These are phyloP conservation scores for Hypsizygus marmoreus DNA, from an alignment of 768 basidiomycete genomes.

Conservation along the genomic window DNA sequence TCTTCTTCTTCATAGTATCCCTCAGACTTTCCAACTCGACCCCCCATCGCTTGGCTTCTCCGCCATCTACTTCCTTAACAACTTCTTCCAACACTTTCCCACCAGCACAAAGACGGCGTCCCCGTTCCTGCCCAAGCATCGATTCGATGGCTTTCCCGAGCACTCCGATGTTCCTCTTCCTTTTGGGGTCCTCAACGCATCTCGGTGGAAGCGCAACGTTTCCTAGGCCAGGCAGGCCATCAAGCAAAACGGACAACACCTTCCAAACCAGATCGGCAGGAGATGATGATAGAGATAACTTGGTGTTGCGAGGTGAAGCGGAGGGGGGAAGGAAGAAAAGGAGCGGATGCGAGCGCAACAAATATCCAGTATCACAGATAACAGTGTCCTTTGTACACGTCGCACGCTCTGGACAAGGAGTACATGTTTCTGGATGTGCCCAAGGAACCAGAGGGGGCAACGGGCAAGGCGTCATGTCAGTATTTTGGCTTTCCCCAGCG, in stretches of 20 bases:
- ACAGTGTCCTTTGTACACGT: constrained; percentile 58
- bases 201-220: constrained; percentile 74
- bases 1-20: constrained; percentile 57
- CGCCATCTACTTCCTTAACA: constrained; percentile 51
- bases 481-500: too few relatives aligned
- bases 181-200: constrained; percentile 76
- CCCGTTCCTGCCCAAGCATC: constrained; percentile 61
- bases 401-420: constrained; percentile 72
- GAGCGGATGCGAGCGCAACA: constrained; percentile 63
- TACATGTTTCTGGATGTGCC: constrained; percentile 63
- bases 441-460: constrained; percentile 55
- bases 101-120: constrained; percentile 65
- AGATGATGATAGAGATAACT: constrained; percentile 41
- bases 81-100: constrained; percentile 30
- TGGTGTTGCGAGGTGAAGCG: constrained; percentile 32
- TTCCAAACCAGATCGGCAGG: constrained; percentile 47
- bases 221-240: constrained; percentile 79
- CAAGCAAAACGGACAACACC: constrained; percentile 44
- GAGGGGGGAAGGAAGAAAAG: constrained; percentile 51
- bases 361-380: constrained; percentile 67
- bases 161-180: constrained; percentile 71
- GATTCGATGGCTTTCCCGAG: constrained; percentile 75
- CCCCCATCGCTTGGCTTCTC: constrained; percentile 81
- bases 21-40: constrained; percentile 59
- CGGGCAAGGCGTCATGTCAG: constrained; percentile 47